phyloP scores from a whole-genome alignment of 228 moss, liverwort and hornwort genomes.

The Sphagnum fallax region DNA sequence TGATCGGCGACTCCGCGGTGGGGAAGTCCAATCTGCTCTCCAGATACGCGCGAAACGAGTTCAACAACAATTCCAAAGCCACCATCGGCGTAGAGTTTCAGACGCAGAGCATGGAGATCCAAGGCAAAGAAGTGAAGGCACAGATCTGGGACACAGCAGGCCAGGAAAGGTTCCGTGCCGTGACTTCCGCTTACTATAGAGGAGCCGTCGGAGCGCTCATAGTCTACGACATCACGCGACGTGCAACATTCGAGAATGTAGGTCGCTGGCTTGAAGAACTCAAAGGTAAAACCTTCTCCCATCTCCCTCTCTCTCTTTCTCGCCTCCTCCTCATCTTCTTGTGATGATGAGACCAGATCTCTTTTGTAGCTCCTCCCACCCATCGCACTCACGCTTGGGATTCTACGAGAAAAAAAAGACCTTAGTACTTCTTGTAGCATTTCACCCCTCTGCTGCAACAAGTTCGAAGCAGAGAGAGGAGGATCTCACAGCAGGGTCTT shows the following conservation, averaged over 20 bases:
- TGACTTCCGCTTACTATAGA: conserved; percentile 54
- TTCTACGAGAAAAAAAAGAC: no score
- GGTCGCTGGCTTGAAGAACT: conserved; percentile 62
- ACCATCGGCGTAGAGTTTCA: conserved; percentile 63
- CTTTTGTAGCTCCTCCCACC: no score
- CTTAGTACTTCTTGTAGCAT: no score
- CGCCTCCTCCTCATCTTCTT: no score
- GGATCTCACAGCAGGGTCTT: no score
- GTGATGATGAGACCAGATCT: no score
- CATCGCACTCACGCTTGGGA: no score
- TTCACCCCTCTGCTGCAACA: no score
- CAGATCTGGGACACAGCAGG: conserved; percentile 62
- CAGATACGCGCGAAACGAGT: conserved; percentile 55
- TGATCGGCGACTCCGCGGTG: conserved; percentile 48
- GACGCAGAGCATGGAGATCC: conserved; percentile 67
- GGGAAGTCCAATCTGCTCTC: conserved; percentile 50
- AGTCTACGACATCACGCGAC: conserved; percentile 53
- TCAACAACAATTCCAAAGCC: conserved; percentile 56
- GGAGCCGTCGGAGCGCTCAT: conserved; percentile 58
- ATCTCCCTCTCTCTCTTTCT: no score
- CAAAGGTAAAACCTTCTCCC: conserved; percentile 17
- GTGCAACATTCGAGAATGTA: conserved; percentile 56
- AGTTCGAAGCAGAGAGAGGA: no score
- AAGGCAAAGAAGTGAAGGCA: conserved; percentile 61
- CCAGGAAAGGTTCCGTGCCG: conserved; percentile 54